phyloP scores from a whole-genome alignment of 345 rosid species.

The Aethionema arabicum region DNA sequence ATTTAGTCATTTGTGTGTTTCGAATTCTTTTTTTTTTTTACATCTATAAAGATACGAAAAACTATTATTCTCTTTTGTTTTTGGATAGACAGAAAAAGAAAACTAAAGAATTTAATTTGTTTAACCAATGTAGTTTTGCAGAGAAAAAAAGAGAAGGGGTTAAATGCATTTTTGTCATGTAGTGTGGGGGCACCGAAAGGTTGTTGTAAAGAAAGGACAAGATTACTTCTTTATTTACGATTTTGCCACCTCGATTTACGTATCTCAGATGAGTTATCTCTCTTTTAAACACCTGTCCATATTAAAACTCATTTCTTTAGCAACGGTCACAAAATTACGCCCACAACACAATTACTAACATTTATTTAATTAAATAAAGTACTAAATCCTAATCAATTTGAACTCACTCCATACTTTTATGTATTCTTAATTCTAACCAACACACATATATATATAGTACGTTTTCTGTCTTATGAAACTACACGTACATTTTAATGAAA shows the following conservation, averaged over 20 bases:
- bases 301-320: conserved; percentile 11
- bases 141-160: not conserved
- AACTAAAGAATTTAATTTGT: not conserved
- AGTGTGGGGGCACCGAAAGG: conserved; percentile 34
- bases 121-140: conserved; percentile 10
- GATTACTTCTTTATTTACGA: conserved; percentile 15
- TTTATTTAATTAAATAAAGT: too few species aligned
- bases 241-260: conserved; percentile 34
- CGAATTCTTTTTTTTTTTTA: too few species aligned
- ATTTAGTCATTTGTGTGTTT: too few species aligned
- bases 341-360: not conserved
- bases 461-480: not conserved
- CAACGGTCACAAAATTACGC: conserved; percentile 31
- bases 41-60: too few species aligned
- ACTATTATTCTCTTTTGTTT: too few species aligned
- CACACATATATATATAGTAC: not conserved
- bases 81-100: conserved; percentile 1
- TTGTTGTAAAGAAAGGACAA: conserved; percentile 21
- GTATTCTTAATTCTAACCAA: not conserved
- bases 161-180: conserved; percentile 27
- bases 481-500: conserved; percentile 2
- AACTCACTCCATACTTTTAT: conserved; percentile 11
- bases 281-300: conserved; percentile 22
- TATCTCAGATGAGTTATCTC: conserved; percentile 21
- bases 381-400: not conserved